These are phyloP conservation scores for Penicillium sp. DNA, from an alignment of 2,329 filamentous ascomycete species.

Conservation along the genomic window DNA sequence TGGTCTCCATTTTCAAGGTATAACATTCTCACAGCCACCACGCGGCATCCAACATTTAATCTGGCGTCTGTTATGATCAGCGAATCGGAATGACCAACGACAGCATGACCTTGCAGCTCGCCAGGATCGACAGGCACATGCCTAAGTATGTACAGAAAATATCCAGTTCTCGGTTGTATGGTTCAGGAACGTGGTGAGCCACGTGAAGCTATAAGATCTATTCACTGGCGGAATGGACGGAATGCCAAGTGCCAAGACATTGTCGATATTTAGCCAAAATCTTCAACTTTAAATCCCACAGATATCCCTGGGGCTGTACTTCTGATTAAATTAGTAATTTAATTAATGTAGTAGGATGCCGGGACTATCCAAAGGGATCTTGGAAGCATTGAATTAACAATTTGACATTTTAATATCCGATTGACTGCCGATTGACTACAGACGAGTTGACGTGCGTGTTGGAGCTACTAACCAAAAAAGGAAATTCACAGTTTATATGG, in stretches of 20 bases:
- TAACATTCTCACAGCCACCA: neutral
- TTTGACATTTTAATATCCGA: no score
- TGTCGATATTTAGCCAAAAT: neutral
- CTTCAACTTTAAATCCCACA: neutral
- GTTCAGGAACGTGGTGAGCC: neutral
- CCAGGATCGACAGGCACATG: neutral
- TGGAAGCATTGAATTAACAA: no score
- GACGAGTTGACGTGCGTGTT: no score
- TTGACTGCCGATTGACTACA: no score
- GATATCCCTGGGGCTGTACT: neutral
- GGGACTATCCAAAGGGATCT: no score
- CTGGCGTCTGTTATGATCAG: neutral
- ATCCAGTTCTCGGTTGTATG: neutral
- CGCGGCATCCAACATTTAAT: constrained; percentile 2
- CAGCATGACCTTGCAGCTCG: neutral
- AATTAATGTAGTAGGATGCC: neutral
- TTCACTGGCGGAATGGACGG: constrained; percentile 2
- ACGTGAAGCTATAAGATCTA: constrained; percentile 3
- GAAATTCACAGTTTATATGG: no score
- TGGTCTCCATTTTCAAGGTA: neutral
- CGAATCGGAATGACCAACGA: neutral
- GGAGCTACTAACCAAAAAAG: no score
- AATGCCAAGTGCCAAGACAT: constrained; percentile 2
- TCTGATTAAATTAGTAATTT: neutral
- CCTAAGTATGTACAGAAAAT: neutral